phyloP scores from a whole-genome alignment of 345 rosid species.

The Camelina neglecta region DNA sequence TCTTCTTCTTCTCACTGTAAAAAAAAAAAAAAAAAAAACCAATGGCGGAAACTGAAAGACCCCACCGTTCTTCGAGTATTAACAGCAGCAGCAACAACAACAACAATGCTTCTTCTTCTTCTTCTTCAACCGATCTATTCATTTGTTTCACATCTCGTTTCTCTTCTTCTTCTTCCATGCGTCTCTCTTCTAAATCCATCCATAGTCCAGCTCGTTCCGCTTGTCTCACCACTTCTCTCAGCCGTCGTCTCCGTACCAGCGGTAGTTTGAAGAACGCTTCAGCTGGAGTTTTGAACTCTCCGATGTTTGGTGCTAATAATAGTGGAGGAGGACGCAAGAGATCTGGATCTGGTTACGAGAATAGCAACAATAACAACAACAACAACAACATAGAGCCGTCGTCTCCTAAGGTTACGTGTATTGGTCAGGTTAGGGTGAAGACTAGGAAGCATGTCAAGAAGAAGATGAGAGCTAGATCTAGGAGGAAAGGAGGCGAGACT shows the following conservation, averaged over 20 bases:
- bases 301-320: conserved; percentile 66
- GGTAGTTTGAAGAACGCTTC: conserved; percentile 67
- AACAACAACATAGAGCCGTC: conserved; percentile 63
- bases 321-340: conserved; percentile 54
- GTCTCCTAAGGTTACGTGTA: conserved; percentile 95
- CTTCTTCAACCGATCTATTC: conserved; percentile 59
- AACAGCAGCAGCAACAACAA: conserved; percentile 42
- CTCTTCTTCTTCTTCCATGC: conserved; percentile 90
- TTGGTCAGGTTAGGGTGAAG: conserved; percentile 98
- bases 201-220: conserved; percentile 86
- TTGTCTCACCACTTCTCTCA: conserved; percentile 82
- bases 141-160: conserved; percentile 88
- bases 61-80: conserved; percentile 68
- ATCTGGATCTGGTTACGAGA: conserved; percentile 58
- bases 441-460: conserved; percentile 90
- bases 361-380: conserved; percentile 3
- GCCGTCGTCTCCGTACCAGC: conserved; percentile 69
- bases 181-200: conserved; percentile 57
- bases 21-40: conserved; percentile 26
- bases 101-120: conserved; percentile 2
- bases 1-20: conserved; percentile 38
- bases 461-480: conserved; percentile 72
- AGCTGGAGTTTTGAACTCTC: conserved; percentile 75
- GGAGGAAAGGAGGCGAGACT: conserved; percentile 57
- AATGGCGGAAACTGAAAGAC: conserved; percentile 74